phyloP scores from a whole-genome alignment of 805 yeast genomes.

The Zygoascus flipseniorum region DNA sequence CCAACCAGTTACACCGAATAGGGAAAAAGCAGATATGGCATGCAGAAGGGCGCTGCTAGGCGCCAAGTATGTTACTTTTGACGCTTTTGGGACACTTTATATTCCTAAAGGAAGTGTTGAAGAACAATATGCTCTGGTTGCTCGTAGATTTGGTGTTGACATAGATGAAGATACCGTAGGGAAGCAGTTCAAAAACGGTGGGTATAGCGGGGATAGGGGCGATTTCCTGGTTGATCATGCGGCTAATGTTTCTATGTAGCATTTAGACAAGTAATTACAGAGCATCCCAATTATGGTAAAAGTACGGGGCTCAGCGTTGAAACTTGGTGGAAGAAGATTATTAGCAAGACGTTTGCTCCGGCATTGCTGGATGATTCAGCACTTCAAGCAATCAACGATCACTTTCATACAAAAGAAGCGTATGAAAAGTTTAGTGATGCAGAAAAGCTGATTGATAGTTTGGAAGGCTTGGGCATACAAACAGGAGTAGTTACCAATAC shows the following conservation, averaged over 20 bases:
- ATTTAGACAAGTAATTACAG: constrained; percentile 4
- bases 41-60: neutral
- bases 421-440: constrained; percentile 14
- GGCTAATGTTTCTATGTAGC: constrained; percentile 4
- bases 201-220: neutral
- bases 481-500: constrained; percentile 16
- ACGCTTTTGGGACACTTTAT: constrained; percentile 18
- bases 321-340: constrained; percentile 14
- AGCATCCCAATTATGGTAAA: constrained; percentile 17
- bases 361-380: constrained; percentile 1
- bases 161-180: constrained; percentile 4
- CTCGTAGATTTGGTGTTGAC: constrained; percentile 7
- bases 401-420: constrained; percentile 13
- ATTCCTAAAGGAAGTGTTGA: constrained; percentile 12
- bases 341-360: constrained; percentile 5
- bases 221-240: neutral
- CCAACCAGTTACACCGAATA: too few species aligned
- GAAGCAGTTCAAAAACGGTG: constrained; percentile 7
- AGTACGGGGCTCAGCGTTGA: constrained; percentile 5
- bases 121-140: constrained; percentile 13
- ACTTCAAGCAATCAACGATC: constrained; percentile 9
- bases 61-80: constrained; percentile 16
- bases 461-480: constrained; percentile 3
- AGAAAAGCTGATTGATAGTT: neutral
- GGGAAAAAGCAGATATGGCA: neutral